phyloP scores from a whole-genome alignment of 208 protist genomes.

The Leishmania guyanensis region DNA sequence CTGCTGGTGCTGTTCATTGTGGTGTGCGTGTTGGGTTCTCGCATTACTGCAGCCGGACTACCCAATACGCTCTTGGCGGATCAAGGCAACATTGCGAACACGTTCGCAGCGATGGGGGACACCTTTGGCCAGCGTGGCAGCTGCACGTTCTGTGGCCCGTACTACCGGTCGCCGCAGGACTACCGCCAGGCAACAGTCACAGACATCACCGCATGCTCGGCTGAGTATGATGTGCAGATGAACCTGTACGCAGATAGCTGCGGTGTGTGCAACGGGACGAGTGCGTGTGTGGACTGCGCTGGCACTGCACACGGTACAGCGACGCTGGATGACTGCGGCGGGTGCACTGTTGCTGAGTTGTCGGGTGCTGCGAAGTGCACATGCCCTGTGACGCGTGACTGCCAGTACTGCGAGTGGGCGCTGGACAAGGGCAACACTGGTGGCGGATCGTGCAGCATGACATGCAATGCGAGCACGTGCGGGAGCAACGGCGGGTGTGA shows the following conservation, averaged over 20 bases:
- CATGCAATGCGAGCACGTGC: conserved; percentile 19
- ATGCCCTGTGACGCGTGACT: conserved; percentile 31
- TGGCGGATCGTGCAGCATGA: conserved; percentile 16
- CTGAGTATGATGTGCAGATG: conserved; percentile 33
- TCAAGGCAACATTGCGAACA: conserved; percentile 5
- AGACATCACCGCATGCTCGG: conserved; percentile 25
- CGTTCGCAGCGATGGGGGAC: conserved; percentile 34
- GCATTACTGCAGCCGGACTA: conserved; percentile 31
- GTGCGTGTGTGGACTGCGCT: conserved; percentile 49
- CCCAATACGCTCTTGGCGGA: conserved; percentile 33
- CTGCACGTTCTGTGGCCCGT: conserved; percentile 50
- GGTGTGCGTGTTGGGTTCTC: conserved; percentile 28
- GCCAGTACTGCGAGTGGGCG: conserved; percentile 44
- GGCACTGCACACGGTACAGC: conserved; percentile 21
- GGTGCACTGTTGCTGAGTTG: conserved; percentile 23
- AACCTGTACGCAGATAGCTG: conserved; percentile 43
- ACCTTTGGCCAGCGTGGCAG: conserved; percentile 39
- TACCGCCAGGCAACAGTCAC: conserved; percentile 12
- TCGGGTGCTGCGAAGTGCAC: conserved; percentile 22
- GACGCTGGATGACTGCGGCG: conserved; percentile 27
- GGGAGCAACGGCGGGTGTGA: conserved; percentile 26
- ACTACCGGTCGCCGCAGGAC: conserved; percentile 31
- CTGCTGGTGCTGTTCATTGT: conserved; percentile 33
- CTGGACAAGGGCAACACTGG: conserved; percentile 5
- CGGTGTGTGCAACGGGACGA: conserved; percentile 41